These are phyloP conservation scores for Ceratocystis lukuohia DNA, from an alignment of 2,329 filamentous ascomycete species.

Conservation along the genomic window DNA sequence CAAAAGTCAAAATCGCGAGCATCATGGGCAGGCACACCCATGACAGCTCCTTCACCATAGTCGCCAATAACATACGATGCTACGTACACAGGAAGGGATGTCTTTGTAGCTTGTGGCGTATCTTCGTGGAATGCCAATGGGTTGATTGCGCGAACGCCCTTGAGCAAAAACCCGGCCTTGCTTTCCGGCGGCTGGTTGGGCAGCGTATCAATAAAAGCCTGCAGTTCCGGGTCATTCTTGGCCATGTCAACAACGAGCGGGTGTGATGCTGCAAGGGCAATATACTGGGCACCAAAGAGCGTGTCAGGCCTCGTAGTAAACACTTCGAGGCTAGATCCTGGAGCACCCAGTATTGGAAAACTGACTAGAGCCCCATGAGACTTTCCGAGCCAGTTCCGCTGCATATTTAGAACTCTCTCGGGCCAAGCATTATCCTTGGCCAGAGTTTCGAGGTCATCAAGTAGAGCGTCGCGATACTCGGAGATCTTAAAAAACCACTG, in stretches of 20 bases:
- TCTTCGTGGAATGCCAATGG: constrained; percentile 46
- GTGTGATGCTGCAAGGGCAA: constrained; percentile 64
- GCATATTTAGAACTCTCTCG: constrained; percentile 68
- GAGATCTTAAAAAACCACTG: constrained; percentile 90
- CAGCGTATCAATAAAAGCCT: constrained; percentile 53
- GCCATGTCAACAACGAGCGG: constrained; percentile 52
- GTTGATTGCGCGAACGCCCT: constrained; percentile 48
- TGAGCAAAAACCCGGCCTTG: constrained; percentile 55
- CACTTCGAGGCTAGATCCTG: constrained; percentile 45
- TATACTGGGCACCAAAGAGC: constrained; percentile 72
- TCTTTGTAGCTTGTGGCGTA: constrained; percentile 37
- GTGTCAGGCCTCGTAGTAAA: constrained; percentile 82
- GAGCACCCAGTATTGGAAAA: constrained; percentile 45
- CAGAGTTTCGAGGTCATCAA: constrained; percentile 57
- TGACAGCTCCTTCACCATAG: constrained; percentile 77
- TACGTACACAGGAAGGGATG: constrained; percentile 59
- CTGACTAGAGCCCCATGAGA: constrained; percentile 59
- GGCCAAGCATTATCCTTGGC: constrained; percentile 58
- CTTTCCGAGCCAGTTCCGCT: constrained; percentile 77
- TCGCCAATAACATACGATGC: constrained; percentile 76
- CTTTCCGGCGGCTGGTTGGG: constrained; percentile 41
- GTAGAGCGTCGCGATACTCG: constrained; percentile 56
- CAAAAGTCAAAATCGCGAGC: constrained; percentile 67
- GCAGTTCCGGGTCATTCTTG: constrained; percentile 45
- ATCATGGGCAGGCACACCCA: constrained; percentile 86